Conservation (phyloP, 1,284 basidiomycete species). For the Phellinidium pouzarii region DNA sequence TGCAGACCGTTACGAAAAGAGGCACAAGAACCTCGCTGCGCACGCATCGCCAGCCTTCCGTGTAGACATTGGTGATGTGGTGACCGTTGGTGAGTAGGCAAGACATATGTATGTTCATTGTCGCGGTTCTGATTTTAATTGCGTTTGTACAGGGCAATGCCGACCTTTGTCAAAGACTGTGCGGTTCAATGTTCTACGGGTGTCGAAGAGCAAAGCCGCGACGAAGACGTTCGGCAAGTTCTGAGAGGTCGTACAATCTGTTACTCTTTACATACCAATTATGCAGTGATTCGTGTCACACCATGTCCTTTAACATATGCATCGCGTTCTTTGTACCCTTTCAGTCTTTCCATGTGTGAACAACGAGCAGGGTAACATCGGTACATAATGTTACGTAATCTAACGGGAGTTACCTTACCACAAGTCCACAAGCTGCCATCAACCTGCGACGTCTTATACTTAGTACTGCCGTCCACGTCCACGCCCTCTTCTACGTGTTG, state of each 20-base stretch:
- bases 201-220: slow-evolving; percentile 83
- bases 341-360: not conserved
- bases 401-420: not conserved
- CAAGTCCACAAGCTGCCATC: not conserved
- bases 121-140: not conserved
- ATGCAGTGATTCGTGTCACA: slow-evolving; percentile 21
- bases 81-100: slow-evolving; percentile 86
- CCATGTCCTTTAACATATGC: slow-evolving; percentile 11
- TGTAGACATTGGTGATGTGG: slow-evolving; percentile 85
- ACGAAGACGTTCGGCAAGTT: slow-evolving; percentile 93
- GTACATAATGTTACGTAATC: not conserved
- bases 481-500: slow-evolving; percentile 12
- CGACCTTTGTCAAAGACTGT: slow-evolving; percentile 99
- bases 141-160: slow-evolving; percentile 71
- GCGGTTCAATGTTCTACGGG: slow-evolving; percentile 95
- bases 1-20: slow-evolving; percentile 89
- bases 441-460: not conserved
- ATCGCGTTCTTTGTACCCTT: not conserved
- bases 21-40: slow-evolving; percentile 97
- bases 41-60: slow-evolving; percentile 99
- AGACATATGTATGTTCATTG: slow-evolving; percentile 5
- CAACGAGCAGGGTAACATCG: not conserved
- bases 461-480: slow-evolving; percentile 13
- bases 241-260: slow-evolving; percentile 37
- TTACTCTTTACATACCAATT: slow-evolving; percentile 22